Evolutionary conservation across 148 eudicot species (phyloP).

Genomic region (Simmondsia chinensis): DNA sequence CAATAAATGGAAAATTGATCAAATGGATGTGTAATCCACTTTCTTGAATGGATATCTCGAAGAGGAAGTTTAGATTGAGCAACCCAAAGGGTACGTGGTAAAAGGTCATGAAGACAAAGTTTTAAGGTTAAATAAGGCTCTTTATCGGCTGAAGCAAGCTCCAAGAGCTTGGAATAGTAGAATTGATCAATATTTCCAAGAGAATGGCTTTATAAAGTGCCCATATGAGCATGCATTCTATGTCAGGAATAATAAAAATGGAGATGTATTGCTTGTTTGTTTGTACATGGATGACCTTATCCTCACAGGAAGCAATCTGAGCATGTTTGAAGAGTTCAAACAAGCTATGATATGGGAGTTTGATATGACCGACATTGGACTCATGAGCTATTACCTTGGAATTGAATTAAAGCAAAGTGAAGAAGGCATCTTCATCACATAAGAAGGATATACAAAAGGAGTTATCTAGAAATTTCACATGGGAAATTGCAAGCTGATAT

Average conservation of each 20-base stretch:
- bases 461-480: neutral
- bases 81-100: neutral
- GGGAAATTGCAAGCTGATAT: neutral
- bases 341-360: slow-evolving; percentile 1
- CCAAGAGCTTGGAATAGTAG: neutral
- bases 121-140: too few species aligned
- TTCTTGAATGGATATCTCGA: too few species aligned
- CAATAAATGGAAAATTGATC: neutral
- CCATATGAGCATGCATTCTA: neutral
- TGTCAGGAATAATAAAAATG: neutral
- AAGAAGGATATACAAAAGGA: neutral
- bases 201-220: neutral
- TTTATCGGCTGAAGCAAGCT: too few species aligned
- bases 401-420: too few species aligned
- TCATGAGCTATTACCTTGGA: too few species aligned
- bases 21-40: neutral
- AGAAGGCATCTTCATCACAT: too few species aligned
- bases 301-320: neutral
- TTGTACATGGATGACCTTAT: neutral
- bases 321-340: neutral
- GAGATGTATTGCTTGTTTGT: neutral
- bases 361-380: too few species aligned
- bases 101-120: neutral
- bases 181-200: neutral
- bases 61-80: neutral